A percentile compares a stretch with the other conserved stretches of the same genome.
These are phyloP conservation scores for Globisporangium perplexum DNA, from an alignment of 352 stramenopile species.

Conservation along the genomic window DNA sequence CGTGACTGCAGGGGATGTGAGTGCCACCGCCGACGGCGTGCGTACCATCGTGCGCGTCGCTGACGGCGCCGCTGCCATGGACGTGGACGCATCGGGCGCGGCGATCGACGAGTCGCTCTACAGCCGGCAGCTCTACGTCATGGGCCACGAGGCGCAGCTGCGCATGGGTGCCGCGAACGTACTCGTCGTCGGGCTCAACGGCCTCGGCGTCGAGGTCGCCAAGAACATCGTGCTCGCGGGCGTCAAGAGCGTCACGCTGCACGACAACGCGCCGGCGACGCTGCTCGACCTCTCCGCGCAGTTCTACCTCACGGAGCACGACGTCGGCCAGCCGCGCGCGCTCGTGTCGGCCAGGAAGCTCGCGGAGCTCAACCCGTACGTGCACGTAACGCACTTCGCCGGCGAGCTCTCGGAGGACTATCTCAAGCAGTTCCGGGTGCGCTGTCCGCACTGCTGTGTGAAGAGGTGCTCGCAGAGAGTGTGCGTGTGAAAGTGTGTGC, in stretches of 20 bases:
- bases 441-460: conserved; percentile 8
- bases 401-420: conserved; percentile 71
- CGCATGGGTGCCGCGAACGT: conserved; percentile 95
- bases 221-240: conserved; percentile 99
- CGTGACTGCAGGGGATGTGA: conserved; percentile 66
- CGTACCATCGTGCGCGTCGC: conserved; percentile 65
- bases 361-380: conserved; percentile 97
- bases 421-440: conserved; percentile 62
- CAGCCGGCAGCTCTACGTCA: conserved; percentile 98
- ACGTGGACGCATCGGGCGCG: conserved; percentile 44
- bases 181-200: conserved; percentile 94
- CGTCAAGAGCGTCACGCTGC: conserved; percentile 93
- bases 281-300: conserved; percentile 92
- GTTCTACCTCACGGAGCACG: conserved; percentile 92
- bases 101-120: conserved; percentile 85
- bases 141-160: conserved; percentile 98
- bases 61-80: conserved; percentile 44
- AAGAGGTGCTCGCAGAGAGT: no score
- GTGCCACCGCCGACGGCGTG: conserved; percentile 67
- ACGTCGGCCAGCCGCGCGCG: conserved; percentile 87
- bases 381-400: conserved; percentile 69
- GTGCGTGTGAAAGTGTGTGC: no score
- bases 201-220: conserved; percentile 95
- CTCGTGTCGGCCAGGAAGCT: conserved; percentile 86
- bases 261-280: conserved; percentile 85